These are phyloP conservation scores for Lagenaria siceraria DNA, from an alignment of 306 rosid genomes.

Conservation along the genomic window DNA sequence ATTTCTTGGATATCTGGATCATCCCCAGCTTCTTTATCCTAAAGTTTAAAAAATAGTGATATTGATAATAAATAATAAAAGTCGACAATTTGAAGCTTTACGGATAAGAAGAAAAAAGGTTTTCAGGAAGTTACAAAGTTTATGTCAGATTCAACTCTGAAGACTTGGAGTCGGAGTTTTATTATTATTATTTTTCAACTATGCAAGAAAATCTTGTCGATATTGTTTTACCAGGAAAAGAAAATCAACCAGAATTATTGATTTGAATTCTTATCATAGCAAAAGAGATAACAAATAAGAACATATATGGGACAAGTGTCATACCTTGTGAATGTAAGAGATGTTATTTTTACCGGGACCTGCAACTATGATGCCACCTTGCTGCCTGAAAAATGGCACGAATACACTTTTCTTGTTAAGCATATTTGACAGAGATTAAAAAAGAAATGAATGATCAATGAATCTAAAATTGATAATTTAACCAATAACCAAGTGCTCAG, in stretches of 20 bases:
- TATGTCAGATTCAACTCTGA: neutral
- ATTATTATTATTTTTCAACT: neutral
- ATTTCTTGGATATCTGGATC: conserved; percentile 79
- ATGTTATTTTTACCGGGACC: conserved; percentile 83
- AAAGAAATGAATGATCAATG: neutral
- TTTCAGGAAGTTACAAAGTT: neutral
- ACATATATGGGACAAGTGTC: conserved; percentile 1
- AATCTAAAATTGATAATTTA: neutral
- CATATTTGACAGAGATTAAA: neutral
- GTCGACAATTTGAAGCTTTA: neutral
- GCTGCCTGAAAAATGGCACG: conserved; percentile 49
- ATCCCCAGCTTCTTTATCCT: conserved; percentile 96
- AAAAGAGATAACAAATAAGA: neutral
- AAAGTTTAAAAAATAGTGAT: neutral
- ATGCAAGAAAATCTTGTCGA: neutral
- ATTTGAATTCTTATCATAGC: neutral
- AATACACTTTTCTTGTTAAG: neutral
- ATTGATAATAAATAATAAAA: too few species aligned
- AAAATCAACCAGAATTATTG: neutral
- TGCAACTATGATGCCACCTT: conserved; percentile 89
- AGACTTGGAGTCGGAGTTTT: neutral
- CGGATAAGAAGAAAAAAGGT: too few species aligned
- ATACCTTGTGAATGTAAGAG: conserved; percentile 66
- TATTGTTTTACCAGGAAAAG: neutral
- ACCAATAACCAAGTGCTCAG: neutral